These are phyloP conservation scores for Fusarium brevicatenulatum DNA, from an alignment of 2,329 filamentous ascomycete genomes.

Conservation along the genomic window DNA sequence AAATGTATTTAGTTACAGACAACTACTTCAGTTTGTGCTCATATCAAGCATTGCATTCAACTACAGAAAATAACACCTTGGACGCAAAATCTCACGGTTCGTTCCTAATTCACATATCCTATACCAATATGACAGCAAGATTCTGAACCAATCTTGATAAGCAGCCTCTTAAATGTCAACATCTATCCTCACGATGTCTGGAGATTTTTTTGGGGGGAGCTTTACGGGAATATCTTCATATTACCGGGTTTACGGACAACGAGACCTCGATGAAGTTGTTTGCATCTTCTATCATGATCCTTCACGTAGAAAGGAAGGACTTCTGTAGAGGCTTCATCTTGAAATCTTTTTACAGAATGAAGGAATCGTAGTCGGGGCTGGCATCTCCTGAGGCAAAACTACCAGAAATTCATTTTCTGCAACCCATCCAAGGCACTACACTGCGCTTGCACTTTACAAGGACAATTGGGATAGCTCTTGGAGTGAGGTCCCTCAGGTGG, in stretches of 20 bases:
- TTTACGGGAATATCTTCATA: accelerated
- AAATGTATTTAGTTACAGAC: not conserved
- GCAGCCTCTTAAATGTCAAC: not conserved
- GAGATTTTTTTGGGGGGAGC: not conserved
- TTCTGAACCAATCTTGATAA: not conserved
- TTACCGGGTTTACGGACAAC: accelerated
- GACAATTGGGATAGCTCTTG: too few species aligned
- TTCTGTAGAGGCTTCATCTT: not conserved
- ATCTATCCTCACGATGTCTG: not conserved
- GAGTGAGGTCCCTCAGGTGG: too few species aligned
- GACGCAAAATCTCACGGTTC: not conserved
- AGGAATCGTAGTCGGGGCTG: not conserved
- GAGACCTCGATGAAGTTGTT: not conserved
- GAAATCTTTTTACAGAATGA: not conserved
- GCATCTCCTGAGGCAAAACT: not conserved
- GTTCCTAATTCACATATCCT: too few species aligned
- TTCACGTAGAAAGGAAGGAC: not conserved
- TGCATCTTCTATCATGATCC: accelerated
- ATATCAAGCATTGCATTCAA: not conserved
- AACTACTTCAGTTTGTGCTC: not conserved
- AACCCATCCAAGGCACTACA: not conserved
- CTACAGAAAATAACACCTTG: too few species aligned
- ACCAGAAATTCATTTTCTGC: not conserved
- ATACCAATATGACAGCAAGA: too few species aligned
- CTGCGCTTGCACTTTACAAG: not conserved